phyloP scores from a whole-genome alignment of 139 green algal genomes.

The Chlamydomonas sphaeroides region DNA sequence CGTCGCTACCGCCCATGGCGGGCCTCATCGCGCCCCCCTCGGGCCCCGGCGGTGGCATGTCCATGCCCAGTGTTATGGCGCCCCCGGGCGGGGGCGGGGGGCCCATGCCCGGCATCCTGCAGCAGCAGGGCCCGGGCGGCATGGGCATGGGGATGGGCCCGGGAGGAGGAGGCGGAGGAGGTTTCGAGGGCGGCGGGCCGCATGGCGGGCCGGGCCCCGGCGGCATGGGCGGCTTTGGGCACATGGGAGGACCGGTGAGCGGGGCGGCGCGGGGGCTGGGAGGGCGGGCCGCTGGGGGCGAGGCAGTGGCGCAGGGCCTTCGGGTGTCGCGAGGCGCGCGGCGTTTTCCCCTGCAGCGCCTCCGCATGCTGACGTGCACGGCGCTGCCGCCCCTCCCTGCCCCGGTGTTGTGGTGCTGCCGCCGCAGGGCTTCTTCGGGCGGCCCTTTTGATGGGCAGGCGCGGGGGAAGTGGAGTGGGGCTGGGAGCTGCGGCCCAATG shows the following conservation, averaged over 20 bases:
- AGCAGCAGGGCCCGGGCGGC: too few relatives aligned
- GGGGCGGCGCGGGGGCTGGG: neutral
- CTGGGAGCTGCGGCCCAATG: neutral
- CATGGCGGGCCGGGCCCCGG: neutral
- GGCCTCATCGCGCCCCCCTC: slow-evolving; percentile 9
- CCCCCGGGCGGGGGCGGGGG: neutral
- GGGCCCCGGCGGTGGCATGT: too few relatives aligned
- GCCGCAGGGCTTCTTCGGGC: slow-evolving; percentile 26
- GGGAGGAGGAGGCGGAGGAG: neutral
- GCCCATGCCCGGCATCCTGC: neutral
- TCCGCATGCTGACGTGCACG: too few relatives aligned
- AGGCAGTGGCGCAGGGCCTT: too few relatives aligned
- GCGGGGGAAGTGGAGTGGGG: neutral
- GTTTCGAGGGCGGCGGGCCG: neutral
- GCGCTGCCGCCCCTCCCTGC: too few relatives aligned
- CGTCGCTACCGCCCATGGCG: slow-evolving; percentile 7
- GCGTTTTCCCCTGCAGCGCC: too few relatives aligned
- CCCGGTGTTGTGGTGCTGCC: too few relatives aligned
- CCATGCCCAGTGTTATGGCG: slow-evolving; percentile 26
- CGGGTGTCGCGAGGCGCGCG: too few relatives aligned
- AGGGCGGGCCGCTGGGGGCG: neutral
- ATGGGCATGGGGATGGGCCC: neutral
- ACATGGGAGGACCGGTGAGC: neutral
- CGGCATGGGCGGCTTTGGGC: neutral
- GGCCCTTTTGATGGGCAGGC: neutral